Conservation (phyloP, 2,329 filamentous ascomycete genomes). For the Trichoderma simmonsii region DNA sequence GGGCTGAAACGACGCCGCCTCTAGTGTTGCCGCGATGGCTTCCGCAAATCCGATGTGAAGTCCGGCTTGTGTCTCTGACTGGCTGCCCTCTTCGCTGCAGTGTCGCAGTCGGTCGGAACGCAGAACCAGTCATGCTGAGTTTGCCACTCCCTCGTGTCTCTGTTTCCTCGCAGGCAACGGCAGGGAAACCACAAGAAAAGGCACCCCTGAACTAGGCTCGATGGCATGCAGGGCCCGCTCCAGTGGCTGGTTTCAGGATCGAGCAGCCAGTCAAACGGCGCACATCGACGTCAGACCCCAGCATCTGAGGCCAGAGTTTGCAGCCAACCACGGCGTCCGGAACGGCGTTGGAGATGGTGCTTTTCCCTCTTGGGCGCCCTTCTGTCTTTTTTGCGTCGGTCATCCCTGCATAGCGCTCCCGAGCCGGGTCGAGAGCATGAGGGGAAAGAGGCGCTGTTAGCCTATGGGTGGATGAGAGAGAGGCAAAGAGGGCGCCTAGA, state of each 20-base stretch:
- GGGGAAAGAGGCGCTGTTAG: slow-evolving; percentile 3
- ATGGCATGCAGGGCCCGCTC: slow-evolving; percentile 17
- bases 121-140: slow-evolving; percentile 5
- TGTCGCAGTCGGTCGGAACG: slow-evolving; percentile 7
- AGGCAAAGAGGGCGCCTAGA: not conserved
- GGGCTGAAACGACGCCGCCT: not conserved
- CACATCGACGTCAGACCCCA: not conserved
- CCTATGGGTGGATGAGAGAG: not conserved
- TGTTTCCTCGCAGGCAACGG: not conserved
- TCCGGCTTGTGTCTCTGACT: not conserved
- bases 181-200: not conserved
- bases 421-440: slow-evolving; percentile 9
- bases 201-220: slow-evolving; percentile 14
- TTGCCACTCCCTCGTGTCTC: slow-evolving; percentile 11
- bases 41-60: not conserved
- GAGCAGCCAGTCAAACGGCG: slow-evolving; percentile 14
- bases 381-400: not conserved
- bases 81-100: not conserved
- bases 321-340: slow-evolving; percentile 17
- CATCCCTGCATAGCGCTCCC: slow-evolving; percentile 15
- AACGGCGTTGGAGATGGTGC: slow-evolving; percentile 6
- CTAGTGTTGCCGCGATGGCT: not conserved
- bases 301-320: slow-evolving; percentile 10
- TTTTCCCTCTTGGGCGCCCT: slow-evolving; percentile 5
- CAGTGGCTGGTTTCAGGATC: slow-evolving; percentile 19